Conservation (phyloP, 1,284 basidiomycete genomes). For the Cryptococcus sp. region DNA sequence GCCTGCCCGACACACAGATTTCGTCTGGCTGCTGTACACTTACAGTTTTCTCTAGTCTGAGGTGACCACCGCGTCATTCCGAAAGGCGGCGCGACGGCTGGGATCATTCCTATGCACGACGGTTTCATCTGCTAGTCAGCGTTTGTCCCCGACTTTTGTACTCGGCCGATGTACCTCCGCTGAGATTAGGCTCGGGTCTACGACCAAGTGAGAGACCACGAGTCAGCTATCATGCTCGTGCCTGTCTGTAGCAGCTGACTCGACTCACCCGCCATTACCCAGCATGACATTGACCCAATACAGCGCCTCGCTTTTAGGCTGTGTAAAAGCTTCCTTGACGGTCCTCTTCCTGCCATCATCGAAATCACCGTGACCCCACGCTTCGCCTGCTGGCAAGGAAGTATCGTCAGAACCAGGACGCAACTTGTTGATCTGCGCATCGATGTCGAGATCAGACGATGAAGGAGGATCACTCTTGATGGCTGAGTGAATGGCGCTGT, state of each 20-base stretch:
- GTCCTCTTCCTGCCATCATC: slow-evolving; percentile 34
- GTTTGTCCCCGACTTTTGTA: background rate
- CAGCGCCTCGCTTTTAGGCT: slow-evolving; percentile 29
- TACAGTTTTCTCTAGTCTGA: slow-evolving; percentile 47
- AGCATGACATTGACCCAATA: slow-evolving; percentile 44
- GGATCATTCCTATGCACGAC: slow-evolving; percentile 57
- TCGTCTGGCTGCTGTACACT: background rate
- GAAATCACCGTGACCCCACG: slow-evolving; percentile 39
- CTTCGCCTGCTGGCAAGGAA: slow-evolving; percentile 2
- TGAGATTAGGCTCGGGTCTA: slow-evolving; percentile 41
- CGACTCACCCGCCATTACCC: slow-evolving; percentile 46
- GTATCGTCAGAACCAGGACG: too few relatives aligned
- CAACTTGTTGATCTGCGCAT: too few relatives aligned
- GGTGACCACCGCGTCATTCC: slow-evolving; percentile 73
- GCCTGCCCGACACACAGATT: too few relatives aligned
- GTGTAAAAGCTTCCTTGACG: slow-evolving; percentile 18
- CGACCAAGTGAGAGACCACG: slow-evolving; percentile 1
- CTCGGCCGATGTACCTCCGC: slow-evolving; percentile 25
- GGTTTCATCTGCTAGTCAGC: background rate
- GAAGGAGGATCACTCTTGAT: too few relatives aligned
- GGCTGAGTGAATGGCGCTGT: too few relatives aligned
- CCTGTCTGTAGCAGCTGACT: background rate
- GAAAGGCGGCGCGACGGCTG: slow-evolving; percentile 66
- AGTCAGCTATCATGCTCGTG: background rate
- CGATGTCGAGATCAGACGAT: too few relatives aligned